Conservation (phyloP, 352 stramenopile genomes). For the Blastocystis sp. region DNA sequence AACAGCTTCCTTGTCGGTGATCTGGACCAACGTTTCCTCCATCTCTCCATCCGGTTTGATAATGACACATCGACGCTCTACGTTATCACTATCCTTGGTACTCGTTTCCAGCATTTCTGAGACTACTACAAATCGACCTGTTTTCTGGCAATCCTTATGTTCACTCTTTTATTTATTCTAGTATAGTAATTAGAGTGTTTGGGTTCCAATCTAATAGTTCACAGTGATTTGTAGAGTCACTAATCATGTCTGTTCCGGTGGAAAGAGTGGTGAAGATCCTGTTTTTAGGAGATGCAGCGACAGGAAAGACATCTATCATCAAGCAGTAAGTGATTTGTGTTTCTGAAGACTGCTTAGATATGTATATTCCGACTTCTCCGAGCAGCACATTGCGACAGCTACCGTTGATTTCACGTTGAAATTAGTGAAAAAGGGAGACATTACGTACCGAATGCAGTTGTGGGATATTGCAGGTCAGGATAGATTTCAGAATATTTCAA, state of each 20-base stretch:
- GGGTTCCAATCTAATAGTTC: too few species aligned
- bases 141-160: not conserved
- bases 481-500: slow-evolving; percentile 82
- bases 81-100: slow-evolving; percentile 11
- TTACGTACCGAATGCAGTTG: slow-evolving; percentile 80
- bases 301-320: slow-evolving; percentile 83
- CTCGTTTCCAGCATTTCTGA: not conserved
- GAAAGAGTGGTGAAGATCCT: slow-evolving; percentile 82
- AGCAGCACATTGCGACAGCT: slow-evolving; percentile 81
- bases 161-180: not conserved
- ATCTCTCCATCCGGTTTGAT: slow-evolving; percentile 18
- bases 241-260: not conserved
- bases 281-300: slow-evolving; percentile 77
- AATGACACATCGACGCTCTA: slow-evolving; percentile 38
- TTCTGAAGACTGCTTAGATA: slow-evolving; percentile 24
- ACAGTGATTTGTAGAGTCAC: not conserved
- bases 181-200: not conserved
- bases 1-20: slow-evolving; percentile 48
- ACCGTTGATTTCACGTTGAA: slow-evolving; percentile 84
- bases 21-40: slow-evolving; percentile 20
- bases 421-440: slow-evolving; percentile 76
- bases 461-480: slow-evolving; percentile 87
- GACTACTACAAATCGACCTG: not conserved
- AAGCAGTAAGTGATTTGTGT: slow-evolving; percentile 71
- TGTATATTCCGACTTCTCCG: slow-evolving; percentile 71